Percentiles rank a stretch among this genome's conserved stretches.
phyloP scores from a whole-genome alignment of 2,329 filamentous ascomycete genomes.

The Nothopassalora personata region DNA sequence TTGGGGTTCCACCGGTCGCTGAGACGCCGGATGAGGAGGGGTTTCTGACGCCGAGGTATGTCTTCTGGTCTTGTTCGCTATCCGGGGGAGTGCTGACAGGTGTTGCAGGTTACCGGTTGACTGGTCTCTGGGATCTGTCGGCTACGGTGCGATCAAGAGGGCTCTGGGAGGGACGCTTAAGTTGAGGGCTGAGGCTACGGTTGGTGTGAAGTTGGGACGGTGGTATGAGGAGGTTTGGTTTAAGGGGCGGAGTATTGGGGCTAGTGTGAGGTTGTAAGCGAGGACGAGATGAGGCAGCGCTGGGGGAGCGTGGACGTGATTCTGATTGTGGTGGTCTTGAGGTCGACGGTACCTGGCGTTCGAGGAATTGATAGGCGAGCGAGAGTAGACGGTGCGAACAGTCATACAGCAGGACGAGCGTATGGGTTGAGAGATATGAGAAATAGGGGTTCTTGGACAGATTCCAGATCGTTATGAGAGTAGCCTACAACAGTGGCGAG shows the following conservation, averaged over 20 bases:
- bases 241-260: slow-evolving; percentile 43
- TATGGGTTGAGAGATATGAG: neutral
- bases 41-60: slow-evolving; percentile 66
- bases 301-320: too few species aligned
- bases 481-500: neutral
- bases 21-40: slow-evolving; percentile 44
- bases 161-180: slow-evolving; percentile 76
- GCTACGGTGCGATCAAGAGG: slow-evolving; percentile 73
- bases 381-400: neutral
- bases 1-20: slow-evolving; percentile 62
- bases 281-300: neutral
- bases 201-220: slow-evolving; percentile 66
- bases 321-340: too few species aligned
- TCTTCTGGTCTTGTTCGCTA: too few species aligned
- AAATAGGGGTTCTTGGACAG: neutral
- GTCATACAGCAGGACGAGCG: too few species aligned
- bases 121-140: slow-evolving; percentile 70
- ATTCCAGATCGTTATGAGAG: too few species aligned
- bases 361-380: neutral
- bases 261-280: slow-evolving; percentile 40
- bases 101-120: slow-evolving; percentile 77
- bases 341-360: too few species aligned
- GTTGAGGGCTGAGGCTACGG: slow-evolving; percentile 70
- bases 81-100: too few species aligned
- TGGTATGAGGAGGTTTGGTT: slow-evolving; percentile 65